A percentile compares a stretch with the other conserved stretches of the same genome.
Evolutionary conservation across 352 stramenopile genomes (phyloP).

Genomic region (Phytophthora capsici): DNA sequence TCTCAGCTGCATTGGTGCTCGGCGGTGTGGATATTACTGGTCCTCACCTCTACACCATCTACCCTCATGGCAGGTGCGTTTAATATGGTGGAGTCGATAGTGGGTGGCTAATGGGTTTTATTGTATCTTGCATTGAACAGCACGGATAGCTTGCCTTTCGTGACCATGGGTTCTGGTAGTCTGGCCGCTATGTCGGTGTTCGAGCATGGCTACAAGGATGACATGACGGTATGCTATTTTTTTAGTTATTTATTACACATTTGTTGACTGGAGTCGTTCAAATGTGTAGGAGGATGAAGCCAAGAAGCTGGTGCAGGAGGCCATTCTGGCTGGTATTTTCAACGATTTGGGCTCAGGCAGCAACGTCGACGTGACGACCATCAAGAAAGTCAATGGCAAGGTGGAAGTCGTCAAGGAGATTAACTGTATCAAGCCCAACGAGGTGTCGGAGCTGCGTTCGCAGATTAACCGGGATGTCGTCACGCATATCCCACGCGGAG

Average conservation of each 20-base stretch:
- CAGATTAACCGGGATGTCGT: constrained; percentile 87
- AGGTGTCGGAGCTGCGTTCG: constrained; percentile 87
- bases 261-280: neutral
- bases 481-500: constrained; percentile 81
- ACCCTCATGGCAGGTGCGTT: constrained; percentile 93
- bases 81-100: too few species aligned
- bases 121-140: constrained; percentile 30
- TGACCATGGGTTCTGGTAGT: constrained; percentile 98
- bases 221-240: constrained; percentile 78
- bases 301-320: constrained; percentile 96
- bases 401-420: constrained; percentile 90
- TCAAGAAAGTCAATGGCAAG: constrained; percentile 89
- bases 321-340: constrained; percentile 97
- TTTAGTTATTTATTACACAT: neutral
- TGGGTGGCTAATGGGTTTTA: neutral
- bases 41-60: constrained; percentile 98
- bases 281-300: constrained; percentile 90
- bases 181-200: constrained; percentile 99
- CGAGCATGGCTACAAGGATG: constrained; percentile 94
- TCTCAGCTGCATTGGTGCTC: constrained; percentile 96
- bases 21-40: constrained; percentile 97
- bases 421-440: constrained; percentile 94
- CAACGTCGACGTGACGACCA: constrained; percentile 97
- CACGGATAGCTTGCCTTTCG: constrained; percentile 97
- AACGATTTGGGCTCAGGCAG: constrained; percentile 98